Conservation (phyloP, 176 grass and related monocot species). For the Ensete glaucum region DNA sequence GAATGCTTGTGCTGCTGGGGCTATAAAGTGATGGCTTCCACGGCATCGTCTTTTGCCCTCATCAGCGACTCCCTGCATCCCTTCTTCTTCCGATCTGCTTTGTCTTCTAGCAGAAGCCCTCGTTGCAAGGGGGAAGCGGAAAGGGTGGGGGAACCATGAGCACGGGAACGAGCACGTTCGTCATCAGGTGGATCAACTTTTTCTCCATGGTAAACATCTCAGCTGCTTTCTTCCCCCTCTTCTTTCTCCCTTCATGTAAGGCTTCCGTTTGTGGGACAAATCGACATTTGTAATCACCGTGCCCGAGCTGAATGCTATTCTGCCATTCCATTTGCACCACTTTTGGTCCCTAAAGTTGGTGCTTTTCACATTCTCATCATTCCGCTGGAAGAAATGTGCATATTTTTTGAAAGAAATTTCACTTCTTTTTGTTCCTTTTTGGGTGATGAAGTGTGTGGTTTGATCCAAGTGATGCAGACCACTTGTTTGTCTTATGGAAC, state of each 20-base stretch:
- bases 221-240: background rate
- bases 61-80: background rate
- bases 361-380: background rate
- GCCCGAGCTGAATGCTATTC: too few relatives aligned
- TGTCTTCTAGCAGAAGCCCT: background rate
- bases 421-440: background rate
- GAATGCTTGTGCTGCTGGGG: background rate
- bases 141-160: conserved; percentile 32
- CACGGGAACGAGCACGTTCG: conserved; percentile 55
- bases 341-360: too few relatives aligned
- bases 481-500: too few relatives aligned
- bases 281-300: background rate
- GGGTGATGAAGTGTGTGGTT: background rate
- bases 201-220: conserved; percentile 61
- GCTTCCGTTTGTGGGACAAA: background rate
- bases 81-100: background rate
- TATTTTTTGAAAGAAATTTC: background rate
- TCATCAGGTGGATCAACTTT: conserved; percentile 99
- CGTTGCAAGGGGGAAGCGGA: background rate
- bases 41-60: background rate
- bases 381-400: background rate
- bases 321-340: too few relatives aligned
- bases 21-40: background rate
- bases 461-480: background rate
- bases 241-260: background rate